Conservation (phyloP, 2,329 filamentous ascomycete genomes). For the Fusarium napiforme region DNA sequence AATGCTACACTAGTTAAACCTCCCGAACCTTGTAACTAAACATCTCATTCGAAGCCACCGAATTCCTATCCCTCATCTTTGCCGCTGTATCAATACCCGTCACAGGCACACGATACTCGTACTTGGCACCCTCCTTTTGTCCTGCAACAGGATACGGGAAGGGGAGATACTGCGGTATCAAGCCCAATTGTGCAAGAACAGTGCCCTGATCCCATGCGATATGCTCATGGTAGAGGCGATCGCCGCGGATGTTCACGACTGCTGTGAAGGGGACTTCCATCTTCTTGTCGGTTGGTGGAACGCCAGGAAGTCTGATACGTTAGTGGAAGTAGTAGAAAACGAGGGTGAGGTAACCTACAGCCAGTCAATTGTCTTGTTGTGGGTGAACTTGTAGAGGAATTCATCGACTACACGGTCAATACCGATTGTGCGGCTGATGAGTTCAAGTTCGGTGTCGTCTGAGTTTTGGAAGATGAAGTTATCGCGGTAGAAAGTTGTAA, state of each 20-base stretch:
- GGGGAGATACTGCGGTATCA: conserved; percentile 68
- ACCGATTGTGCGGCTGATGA: conserved; percentile 77
- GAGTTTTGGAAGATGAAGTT: conserved; percentile 83
- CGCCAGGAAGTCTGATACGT: conserved; percentile 57
- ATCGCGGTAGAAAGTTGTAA: conserved; percentile 76
- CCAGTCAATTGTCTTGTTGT: conserved; percentile 73
- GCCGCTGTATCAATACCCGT: conserved; percentile 46
- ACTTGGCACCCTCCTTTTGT: conserved; percentile 36
- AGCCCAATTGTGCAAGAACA: conserved; percentile 67
- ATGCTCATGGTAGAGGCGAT: conserved; percentile 73
- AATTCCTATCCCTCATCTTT: conserved; percentile 48
- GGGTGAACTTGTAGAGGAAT: conserved; percentile 73
- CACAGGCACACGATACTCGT: conserved; percentile 50
- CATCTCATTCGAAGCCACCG: conserved; percentile 49
- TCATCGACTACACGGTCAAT: conserved; percentile 78
- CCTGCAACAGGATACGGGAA: conserved; percentile 66
- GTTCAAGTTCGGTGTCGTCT: conserved; percentile 71
- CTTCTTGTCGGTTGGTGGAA: conserved; percentile 64
- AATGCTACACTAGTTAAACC: not conserved
- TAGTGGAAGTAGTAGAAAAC: rapidly evolving
- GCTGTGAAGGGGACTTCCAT: conserved; percentile 70
- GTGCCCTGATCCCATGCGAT: conserved; percentile 76
- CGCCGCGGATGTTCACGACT: conserved; percentile 72
- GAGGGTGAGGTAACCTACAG: conserved; percentile 60
- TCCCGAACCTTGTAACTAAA: conserved; percentile 42